Evolutionary conservation across 2,329 filamentous ascomycete species (phyloP).

Genomic region (Elsinoe arachidis): DNA sequence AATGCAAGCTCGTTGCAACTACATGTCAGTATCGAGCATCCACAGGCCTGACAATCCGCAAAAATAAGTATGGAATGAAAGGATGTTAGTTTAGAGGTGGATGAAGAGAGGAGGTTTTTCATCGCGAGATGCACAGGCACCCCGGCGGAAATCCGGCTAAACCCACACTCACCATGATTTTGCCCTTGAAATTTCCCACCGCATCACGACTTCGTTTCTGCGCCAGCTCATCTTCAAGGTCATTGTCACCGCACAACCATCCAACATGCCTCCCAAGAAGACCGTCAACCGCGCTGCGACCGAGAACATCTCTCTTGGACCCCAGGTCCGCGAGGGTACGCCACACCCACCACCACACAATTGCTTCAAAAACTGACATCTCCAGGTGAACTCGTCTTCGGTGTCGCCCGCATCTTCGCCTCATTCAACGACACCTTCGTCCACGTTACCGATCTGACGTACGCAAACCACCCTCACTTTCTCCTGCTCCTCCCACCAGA

Average conservation of each 20-base stretch:
- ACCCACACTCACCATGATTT: conserved; percentile 15
- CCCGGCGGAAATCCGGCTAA: conserved; percentile 3
- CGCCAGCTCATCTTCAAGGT: conserved; percentile 12
- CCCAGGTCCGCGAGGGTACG: conserved; percentile 90
- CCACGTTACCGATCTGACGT: conserved; percentile 94
- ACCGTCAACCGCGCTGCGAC: conserved; percentile 65
- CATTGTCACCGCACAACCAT: conserved; percentile 18
- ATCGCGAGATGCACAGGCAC: conserved; percentile 5
- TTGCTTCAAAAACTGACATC: conserved; percentile 20
- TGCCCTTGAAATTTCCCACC: neutral
- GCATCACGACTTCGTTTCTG: conserved; percentile 1
- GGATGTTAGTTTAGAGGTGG: neutral
- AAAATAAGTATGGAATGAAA: neutral
- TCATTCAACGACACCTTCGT: conserved; percentile 62
- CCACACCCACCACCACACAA: conserved; percentile 18
- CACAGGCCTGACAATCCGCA: neutral
- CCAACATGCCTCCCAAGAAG: conserved; percentile 92
- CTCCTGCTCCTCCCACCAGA: neutral
- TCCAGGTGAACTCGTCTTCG: conserved; percentile 85
- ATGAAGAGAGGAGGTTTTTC: conserved; percentile 10
- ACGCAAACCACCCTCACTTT: conserved; percentile 19
- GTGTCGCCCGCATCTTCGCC: conserved; percentile 95
- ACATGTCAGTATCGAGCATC: neutral
- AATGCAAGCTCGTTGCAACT: neutral
- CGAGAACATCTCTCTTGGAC: conserved; percentile 98